Evolutionary conservation across 148 eudicot species (phyloP).

Genomic region (Diospyros lotus): DNA sequence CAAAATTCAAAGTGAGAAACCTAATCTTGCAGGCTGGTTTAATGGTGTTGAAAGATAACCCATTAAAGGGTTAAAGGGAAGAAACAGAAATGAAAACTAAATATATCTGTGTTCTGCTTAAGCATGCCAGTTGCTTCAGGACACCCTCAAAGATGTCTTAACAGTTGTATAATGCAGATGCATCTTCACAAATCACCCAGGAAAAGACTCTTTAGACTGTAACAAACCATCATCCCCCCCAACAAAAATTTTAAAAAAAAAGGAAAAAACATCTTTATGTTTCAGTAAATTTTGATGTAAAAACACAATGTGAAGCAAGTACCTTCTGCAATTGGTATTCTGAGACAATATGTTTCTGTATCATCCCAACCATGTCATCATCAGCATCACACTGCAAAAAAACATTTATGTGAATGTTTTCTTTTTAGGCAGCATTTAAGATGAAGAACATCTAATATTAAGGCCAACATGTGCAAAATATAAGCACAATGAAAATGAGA

Average conservation of each 20-base stretch:
- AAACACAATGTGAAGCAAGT: constrained; percentile 13
- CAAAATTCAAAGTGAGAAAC: neutral
- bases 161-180: neutral
- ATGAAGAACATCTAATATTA: neutral
- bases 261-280: neutral
- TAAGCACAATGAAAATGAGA: no score
- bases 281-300: neutral
- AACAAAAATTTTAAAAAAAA: no score
- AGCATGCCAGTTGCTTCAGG: neutral
- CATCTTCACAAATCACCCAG: no score
- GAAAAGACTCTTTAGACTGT: no score
- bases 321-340: constrained; percentile 82
- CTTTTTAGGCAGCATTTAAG: neutral
- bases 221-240: no score
- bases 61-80: no score
- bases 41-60: no score
- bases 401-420: neutral
- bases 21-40: no score
- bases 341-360: constrained; percentile 62
- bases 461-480: neutral
- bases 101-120: no score
- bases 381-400: constrained; percentile 59
- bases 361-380: constrained; percentile 49
- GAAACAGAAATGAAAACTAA: no score
- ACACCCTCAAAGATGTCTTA: constrained; percentile 4